A percentile compares a stretch with the other conserved stretches of the same genome.
These are phyloP conservation scores for Colletotrichum somersetense DNA, from an alignment of 2,329 filamentous ascomycete species.

Conservation along the genomic window DNA sequence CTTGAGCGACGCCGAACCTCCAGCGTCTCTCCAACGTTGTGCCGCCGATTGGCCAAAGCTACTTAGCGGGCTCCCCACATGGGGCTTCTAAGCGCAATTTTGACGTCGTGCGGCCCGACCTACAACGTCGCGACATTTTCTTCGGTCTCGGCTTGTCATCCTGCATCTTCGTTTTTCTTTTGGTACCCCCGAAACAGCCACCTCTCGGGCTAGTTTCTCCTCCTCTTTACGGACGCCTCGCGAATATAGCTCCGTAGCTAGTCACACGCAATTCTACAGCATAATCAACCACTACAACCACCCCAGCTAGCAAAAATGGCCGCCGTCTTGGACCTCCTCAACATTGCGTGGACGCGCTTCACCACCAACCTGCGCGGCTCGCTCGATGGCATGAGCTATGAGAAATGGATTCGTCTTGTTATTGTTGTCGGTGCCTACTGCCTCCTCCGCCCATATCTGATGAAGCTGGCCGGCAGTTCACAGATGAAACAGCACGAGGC, in stretches of 20 bases:
- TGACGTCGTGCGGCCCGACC: conserved; percentile 12
- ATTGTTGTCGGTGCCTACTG: conserved; percentile 80
- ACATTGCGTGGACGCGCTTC: conserved; percentile 33
- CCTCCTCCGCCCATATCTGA: conserved; percentile 79
- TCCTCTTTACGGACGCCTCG: neutral
- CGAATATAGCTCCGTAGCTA: no score
- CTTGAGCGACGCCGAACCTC: conserved; percentile 19
- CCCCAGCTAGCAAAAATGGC: conserved; percentile 20
- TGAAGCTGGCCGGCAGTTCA: conserved; percentile 73
- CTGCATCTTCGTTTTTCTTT: conserved; percentile 25
- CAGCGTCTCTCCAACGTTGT: conserved; percentile 12
- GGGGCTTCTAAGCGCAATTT: conserved; percentile 37
- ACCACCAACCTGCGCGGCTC: conserved; percentile 62
- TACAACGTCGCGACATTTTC: conserved; percentile 31
- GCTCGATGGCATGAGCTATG: conserved; percentile 63
- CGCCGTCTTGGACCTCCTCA: conserved; percentile 31
- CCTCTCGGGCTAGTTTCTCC: neutral
- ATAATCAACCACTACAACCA: neutral
- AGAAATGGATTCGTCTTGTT: conserved; percentile 76
- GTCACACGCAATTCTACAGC: neutral
- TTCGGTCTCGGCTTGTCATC: conserved; percentile 3
- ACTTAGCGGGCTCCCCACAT: conserved; percentile 21
- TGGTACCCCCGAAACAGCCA: conserved; percentile 17
- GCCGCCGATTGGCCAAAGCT: conserved; percentile 26
- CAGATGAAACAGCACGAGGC: conserved; percentile 73